Percentiles rank a stretch among this genome's conserved stretches.
These are phyloP conservation scores for Galium porrigens DNA, from an alignment of 305 asterid genomes.

Conservation along the genomic window DNA sequence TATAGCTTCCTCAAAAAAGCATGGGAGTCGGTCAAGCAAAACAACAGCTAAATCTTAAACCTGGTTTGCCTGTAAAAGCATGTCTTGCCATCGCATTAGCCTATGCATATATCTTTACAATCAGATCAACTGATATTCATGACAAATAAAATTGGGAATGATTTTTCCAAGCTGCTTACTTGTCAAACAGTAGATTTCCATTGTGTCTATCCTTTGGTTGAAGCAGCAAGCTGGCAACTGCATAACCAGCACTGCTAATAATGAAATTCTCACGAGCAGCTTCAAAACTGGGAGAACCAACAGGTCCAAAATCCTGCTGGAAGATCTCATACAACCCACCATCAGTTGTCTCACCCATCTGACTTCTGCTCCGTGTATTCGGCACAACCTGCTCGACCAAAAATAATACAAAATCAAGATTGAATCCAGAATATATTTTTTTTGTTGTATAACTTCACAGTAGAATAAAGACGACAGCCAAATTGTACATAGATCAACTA, in stretches of 20 bases:
- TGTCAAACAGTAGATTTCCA: conserved; percentile 92
- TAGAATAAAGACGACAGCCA: neutral
- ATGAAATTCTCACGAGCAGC: conserved; percentile 97
- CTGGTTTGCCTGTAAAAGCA: neutral
- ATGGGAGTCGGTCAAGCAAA: neutral
- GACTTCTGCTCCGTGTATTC: conserved; percentile 91
- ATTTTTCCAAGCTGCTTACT: conserved; percentile 29
- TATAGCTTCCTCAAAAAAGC: neutral
- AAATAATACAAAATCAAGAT: neutral
- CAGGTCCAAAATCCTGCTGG: conserved; percentile 97
- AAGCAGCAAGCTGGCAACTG: conserved; percentile 97
- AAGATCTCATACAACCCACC: conserved; percentile 96
- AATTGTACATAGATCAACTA: neutral
- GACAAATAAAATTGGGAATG: neutral
- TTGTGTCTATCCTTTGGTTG: conserved; percentile 99
- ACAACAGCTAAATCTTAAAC: neutral
- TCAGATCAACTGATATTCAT: neutral
- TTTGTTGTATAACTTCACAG: neutral
- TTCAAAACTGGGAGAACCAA: conserved; percentile 86
- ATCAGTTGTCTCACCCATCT: conserved; percentile 99
- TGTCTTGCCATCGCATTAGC: neutral
- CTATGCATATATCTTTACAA: neutral
- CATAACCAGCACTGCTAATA: conserved; percentile 96
- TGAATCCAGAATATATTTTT: neutral
- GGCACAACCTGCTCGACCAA: conserved; percentile 65